Evolutionary conservation across 768 basidiomycete genomes (phyloP).

Genomic region (Mycena indigotica): DNA sequence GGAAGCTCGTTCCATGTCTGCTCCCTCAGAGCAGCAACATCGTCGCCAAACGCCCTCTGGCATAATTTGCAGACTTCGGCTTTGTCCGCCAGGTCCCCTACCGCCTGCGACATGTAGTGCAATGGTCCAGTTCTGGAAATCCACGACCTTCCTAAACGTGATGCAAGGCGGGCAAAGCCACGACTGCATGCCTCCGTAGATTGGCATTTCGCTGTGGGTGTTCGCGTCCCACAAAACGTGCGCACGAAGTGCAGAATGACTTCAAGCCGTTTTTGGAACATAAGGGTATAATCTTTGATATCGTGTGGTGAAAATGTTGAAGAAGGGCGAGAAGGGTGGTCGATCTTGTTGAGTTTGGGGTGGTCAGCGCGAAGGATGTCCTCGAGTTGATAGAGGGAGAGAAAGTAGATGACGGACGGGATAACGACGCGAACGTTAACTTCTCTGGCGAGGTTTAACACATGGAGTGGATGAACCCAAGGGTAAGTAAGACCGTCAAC

Average conservation of each 20-base stretch:
- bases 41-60: slow-evolving; percentile 42
- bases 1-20: slow-evolving; percentile 54
- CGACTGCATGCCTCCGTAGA: slow-evolving; percentile 37
- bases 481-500: slow-evolving; percentile 54
- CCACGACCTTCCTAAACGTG: slow-evolving; percentile 51
- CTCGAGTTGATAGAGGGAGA: slow-evolving; percentile 56
- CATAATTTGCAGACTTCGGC: slow-evolving; percentile 45
- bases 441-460: slow-evolving; percentile 58
- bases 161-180: slow-evolving; percentile 45
- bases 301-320: slow-evolving; percentile 44
- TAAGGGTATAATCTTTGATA: slow-evolving; percentile 52
- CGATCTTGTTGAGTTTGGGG: slow-evolving; percentile 46
- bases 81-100: slow-evolving; percentile 36
- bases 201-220: slow-evolving; percentile 32
- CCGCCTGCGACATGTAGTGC: slow-evolving; percentile 55
- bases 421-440: slow-evolving; percentile 48
- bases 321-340: slow-evolving; percentile 54
- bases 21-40: slow-evolving; percentile 41
- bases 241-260: slow-evolving; percentile 52
- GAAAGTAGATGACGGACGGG: slow-evolving; percentile 57
- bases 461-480: slow-evolving; percentile 59
- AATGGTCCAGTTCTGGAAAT: slow-evolving; percentile 52
- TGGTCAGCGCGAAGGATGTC: slow-evolving; percentile 53
- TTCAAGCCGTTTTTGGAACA: slow-evolving; percentile 58
- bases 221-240: slow-evolving; percentile 38